These are phyloP conservation scores for Candida gorgasii DNA, from an alignment of 805 yeast genomes.

Conservation along the genomic window DNA sequence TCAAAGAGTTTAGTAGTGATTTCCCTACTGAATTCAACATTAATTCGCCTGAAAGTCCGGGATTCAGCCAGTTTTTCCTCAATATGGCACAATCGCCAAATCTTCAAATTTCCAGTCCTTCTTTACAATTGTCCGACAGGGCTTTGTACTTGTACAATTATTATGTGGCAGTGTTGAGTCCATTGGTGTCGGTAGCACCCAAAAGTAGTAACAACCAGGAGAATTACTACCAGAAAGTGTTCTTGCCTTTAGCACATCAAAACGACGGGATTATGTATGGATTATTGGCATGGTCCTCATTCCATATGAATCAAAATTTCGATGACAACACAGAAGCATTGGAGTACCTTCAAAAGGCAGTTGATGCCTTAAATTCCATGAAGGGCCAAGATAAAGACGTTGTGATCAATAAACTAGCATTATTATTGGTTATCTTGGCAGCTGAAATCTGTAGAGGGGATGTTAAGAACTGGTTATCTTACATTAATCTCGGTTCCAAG, in stretches of 20 bases:
- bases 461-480: slow-evolving; percentile 70
- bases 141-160: slow-evolving; percentile 42
- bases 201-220: slow-evolving; percentile 38
- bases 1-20: slow-evolving; percentile 7
- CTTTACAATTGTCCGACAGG: slow-evolving; percentile 1
- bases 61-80: slow-evolving; percentile 4
- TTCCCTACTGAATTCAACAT: slow-evolving; percentile 4
- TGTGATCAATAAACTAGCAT: slow-evolving; percentile 55
- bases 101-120: slow-evolving; percentile 11
- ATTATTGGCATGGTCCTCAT: slow-evolving; percentile 57
- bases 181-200: slow-evolving; percentile 50
- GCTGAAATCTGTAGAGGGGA: slow-evolving; percentile 85
- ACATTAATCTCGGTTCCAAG: slow-evolving; percentile 65
- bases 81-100: neutral
- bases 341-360: slow-evolving; percentile 48
- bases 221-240: slow-evolving; percentile 52
- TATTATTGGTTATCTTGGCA: slow-evolving; percentile 67
- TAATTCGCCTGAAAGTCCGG: slow-evolving; percentile 3
- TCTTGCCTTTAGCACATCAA: slow-evolving; percentile 55
- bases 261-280: slow-evolving; percentile 54
- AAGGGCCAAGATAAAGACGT: slow-evolving; percentile 28
- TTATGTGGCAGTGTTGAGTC: slow-evolving; percentile 47
- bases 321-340: slow-evolving; percentile 40
- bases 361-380: slow-evolving; percentile 33
- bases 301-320: slow-evolving; percentile 38